Conservation (phyloP, 768 basidiomycete genomes). For the Phanerochaete carnosa region DNA sequence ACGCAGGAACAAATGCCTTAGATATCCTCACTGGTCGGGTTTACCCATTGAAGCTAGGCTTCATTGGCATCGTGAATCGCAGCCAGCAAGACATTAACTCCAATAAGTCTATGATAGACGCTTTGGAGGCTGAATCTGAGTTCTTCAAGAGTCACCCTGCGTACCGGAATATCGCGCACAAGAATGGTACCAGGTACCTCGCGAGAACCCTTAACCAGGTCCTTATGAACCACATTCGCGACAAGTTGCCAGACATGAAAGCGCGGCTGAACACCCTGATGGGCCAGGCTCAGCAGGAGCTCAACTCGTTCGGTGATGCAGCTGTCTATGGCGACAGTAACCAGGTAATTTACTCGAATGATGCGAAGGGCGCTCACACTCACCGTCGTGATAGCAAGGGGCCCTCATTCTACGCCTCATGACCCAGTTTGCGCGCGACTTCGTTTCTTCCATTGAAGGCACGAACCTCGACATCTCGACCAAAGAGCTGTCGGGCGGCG, state of each 20-base stretch:
- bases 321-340: conserved; percentile 91
- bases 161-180: conserved; percentile 93
- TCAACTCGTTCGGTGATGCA: conserved; percentile 93
- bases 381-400: conserved; percentile 56
- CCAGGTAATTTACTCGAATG: conserved; percentile 43
- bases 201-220: conserved; percentile 94
- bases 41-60: conserved; percentile 96
- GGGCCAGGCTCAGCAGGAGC: conserved; percentile 98
- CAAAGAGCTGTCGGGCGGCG: conserved; percentile 97
- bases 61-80: conserved; percentile 96
- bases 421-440: conserved; percentile 98
- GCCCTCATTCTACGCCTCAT: conserved; percentile 89
- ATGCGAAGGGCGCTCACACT: conserved; percentile 6
- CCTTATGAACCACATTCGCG: conserved; percentile 94
- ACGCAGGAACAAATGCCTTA: conserved; percentile 95
- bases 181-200: conserved; percentile 95
- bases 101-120: conserved; percentile 82
- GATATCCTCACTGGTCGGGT: conserved; percentile 96
- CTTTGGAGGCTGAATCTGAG: conserved; percentile 79
- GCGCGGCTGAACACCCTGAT: conserved; percentile 95
- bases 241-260: conserved; percentile 99
- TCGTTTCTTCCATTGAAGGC: conserved; percentile 95
- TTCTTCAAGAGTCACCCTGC: conserved; percentile 90
- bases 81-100: conserved; percentile 96
- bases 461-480: conserved; percentile 95